Conservation (phyloP, 768 basidiomycete genomes). For the Panellus pusillus region DNA sequence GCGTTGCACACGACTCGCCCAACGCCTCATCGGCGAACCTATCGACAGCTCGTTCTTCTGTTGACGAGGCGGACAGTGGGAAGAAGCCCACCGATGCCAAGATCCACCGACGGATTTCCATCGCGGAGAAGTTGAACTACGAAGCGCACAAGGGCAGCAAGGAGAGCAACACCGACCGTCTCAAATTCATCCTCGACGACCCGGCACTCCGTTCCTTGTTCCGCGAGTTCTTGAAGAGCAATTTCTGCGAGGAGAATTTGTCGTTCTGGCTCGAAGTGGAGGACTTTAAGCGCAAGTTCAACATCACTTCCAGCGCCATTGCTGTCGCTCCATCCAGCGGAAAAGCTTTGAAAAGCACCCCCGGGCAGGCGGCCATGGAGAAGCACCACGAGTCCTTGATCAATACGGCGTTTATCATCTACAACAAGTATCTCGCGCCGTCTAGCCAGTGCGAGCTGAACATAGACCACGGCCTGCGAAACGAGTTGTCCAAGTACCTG, state of each 20-base stretch:
- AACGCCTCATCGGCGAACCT: slow-evolving; percentile 67
- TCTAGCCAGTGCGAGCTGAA: slow-evolving; percentile 96
- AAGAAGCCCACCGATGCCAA: slow-evolving; percentile 51
- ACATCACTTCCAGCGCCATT: slow-evolving; percentile 90
- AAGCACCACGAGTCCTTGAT: slow-evolving; percentile 94
- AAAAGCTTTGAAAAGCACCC: slow-evolving; percentile 47
- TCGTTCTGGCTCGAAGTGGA: slow-evolving; percentile 97
- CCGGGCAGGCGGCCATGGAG: slow-evolving; percentile 91
- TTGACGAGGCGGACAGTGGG: slow-evolving; percentile 43
- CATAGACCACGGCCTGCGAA: slow-evolving; percentile 95
- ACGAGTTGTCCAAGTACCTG: slow-evolving; percentile 91
- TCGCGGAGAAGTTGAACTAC: slow-evolving; percentile 68
- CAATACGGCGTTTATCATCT: slow-evolving; percentile 90
- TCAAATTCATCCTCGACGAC: slow-evolving; percentile 91
- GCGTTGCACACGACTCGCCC: slow-evolving; percentile 54
- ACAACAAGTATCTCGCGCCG: slow-evolving; percentile 93
- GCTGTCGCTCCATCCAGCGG: slow-evolving; percentile 48
- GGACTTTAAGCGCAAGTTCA: slow-evolving; percentile 96
- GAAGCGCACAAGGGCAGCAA: slow-evolving; percentile 59
- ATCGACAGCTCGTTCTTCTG: slow-evolving; percentile 57
- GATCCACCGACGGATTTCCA: slow-evolving; percentile 76
- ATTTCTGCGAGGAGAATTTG: slow-evolving; percentile 98
- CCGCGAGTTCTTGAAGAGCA: slow-evolving; percentile 89
- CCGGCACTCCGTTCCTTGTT: slow-evolving; percentile 86
- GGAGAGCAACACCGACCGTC: slow-evolving; percentile 90